phyloP scores from a whole-genome alignment of 2,329 filamentous ascomycete species.

The Myriosclerotinia duriaeana region DNA sequence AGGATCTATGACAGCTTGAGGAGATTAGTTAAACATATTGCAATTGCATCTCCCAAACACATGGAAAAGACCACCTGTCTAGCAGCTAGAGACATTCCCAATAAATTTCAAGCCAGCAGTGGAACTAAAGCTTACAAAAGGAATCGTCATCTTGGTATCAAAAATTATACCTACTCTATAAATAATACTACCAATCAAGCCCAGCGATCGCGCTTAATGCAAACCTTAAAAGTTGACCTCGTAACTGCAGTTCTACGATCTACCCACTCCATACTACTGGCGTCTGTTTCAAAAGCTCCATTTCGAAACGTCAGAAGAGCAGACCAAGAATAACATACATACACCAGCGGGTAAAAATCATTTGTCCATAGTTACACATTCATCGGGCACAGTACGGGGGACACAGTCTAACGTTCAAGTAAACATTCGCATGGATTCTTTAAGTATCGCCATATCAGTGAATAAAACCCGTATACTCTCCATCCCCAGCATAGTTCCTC shows the following conservation, averaged over 20 bases:
- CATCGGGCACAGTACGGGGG: constrained; percentile 1
- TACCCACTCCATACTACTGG: constrained; percentile 2
- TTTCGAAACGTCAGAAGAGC: not conserved
- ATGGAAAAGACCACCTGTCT: too few species aligned
- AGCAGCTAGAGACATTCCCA: too few species aligned
- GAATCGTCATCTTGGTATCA: too few species aligned
- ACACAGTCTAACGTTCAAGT: not conserved
- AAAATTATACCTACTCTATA: too few species aligned
- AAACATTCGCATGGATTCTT: constrained; percentile 2
- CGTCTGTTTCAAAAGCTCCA: constrained; percentile 15
- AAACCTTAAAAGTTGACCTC: not conserved
- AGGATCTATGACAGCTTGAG: too few species aligned
- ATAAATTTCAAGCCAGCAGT: too few species aligned
- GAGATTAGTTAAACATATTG: too few species aligned
- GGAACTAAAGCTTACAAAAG: too few species aligned
- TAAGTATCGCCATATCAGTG: not conserved
- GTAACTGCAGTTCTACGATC: not conserved
- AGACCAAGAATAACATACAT: not conserved
- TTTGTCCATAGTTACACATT: not conserved
- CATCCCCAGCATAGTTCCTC: not conserved
- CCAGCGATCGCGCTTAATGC: constrained; percentile 2
- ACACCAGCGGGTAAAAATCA: constrained; percentile 3
- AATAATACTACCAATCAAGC: not conserved
- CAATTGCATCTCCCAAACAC: too few species aligned
- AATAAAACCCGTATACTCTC: not conserved